Base-by-base conservation (phyloP, 2,329 filamentous ascomycete genomes). In the Aspergillus fumigatus region DNA sequence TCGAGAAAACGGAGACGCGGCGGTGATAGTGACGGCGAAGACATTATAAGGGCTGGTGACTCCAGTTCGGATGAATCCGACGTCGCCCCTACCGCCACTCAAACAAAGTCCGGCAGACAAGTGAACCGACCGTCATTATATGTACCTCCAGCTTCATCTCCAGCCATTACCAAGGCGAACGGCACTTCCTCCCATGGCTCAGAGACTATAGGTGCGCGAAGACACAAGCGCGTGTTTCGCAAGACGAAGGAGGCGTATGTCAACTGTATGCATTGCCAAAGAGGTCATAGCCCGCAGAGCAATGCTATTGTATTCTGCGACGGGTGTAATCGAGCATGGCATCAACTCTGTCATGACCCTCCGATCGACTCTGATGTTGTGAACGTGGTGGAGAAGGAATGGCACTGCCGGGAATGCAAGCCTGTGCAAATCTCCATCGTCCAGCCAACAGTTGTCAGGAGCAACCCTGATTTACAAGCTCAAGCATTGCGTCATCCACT, bases 291-390 rank as follows among this genome's bases (percentile, higher is more conserved):
- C 66, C 87, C 88, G 3, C 71, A 79, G n/a, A 84, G 78, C 63
- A 94, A 94, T 74, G 84, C 87, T 74, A 92, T 95, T 69, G 89
- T 94, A 2, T 91, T 92, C 72, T 95, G 90, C 75, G 89, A 93
- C 73, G 86, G 86, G 17, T 95, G 90, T 76, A 89, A 90, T 69
- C 80, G 81, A 29, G 84, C 86, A 45, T 95, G 90, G 83, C 90
- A 95, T 72, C 89, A 92, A 70, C 84, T 85, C 65, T 95, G 90
- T 67, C 90, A 95, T 70, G 82, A 89, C 57, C 90, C 90, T 1
- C 82, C 82, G 8, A 89, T 95, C 58, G 80, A 82, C n/a, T 83
- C 87, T 59, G 83, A 87, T 19, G 84, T 88, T 21, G 82, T 92
- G 49, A 80, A 80, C 38, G 82, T 89, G 58, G 79, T 85, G 60